Conservation (phyloP, 2,329 filamentous ascomycete species). For the Acephala macrosclerotiorum region DNA sequence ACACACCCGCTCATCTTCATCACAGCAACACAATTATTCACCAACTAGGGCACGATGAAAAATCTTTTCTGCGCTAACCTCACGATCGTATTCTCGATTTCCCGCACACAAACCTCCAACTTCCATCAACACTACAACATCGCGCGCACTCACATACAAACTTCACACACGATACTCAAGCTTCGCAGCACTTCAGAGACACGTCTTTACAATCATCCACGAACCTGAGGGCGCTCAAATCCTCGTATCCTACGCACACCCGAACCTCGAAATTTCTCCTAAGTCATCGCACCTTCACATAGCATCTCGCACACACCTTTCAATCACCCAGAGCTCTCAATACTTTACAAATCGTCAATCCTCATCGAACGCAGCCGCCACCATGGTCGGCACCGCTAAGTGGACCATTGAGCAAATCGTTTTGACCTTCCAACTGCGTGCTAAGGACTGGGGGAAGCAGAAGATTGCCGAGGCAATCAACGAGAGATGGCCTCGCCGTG, state of each 20-base stretch:
- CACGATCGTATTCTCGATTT: not conserved
- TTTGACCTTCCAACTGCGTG: not conserved
- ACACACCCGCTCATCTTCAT: not conserved
- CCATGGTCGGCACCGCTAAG: constrained; percentile 8
- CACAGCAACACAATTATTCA: not conserved
- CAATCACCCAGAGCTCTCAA: not conserved
- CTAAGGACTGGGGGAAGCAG: not conserved
- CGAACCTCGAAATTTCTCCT: no score
- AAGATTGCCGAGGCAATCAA: not conserved
- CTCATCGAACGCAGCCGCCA: not conserved
- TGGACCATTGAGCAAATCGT: constrained; percentile 2
- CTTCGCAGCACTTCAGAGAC: not conserved
- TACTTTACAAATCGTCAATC: not conserved
- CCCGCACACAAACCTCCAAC: not conserved
- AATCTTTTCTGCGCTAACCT: not conserved
- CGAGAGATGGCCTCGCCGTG: not conserved
- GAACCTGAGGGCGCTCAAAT: no score
- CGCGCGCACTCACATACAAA: not conserved
- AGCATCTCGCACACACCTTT: not conserved
- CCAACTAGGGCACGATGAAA: constrained; percentile 1
- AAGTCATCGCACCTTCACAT: not conserved
- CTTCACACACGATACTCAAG: not conserved
- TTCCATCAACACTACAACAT: not conserved
- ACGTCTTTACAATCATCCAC: not conserved
- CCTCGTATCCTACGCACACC: no score